Evolutionary conservation across 2,329 filamentous ascomycete species (phyloP).

Genomic region (Botrytis fabae): DNA sequence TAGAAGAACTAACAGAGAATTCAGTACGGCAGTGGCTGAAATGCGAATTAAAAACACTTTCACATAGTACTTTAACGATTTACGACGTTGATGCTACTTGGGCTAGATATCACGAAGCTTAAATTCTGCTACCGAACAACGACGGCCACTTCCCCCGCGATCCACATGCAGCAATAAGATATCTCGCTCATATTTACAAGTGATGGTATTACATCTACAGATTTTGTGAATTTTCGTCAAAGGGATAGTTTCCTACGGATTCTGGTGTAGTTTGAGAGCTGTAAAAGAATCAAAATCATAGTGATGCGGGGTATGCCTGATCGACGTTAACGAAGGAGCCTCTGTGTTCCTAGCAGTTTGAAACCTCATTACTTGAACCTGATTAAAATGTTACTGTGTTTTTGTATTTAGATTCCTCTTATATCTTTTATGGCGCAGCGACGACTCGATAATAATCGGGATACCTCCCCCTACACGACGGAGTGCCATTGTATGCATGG

Average conservation of each 20-base stretch:
- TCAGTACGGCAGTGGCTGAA: background rate
- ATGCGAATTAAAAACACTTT: background rate
- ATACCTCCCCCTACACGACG: no score
- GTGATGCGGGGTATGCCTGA: background rate
- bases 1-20: background rate
- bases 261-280: background rate
- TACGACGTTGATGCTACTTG: background rate
- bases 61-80: background rate
- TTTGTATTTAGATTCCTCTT: background rate
- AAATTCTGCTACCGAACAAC: background rate
- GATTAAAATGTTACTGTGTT: background rate
- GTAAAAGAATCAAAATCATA: background rate
- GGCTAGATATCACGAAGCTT: no score
- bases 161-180: background rate
- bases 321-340: background rate
- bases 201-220: background rate
- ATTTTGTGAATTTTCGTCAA: accelerated
- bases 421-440: background rate
- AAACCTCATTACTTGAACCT: background rate
- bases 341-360: background rate
- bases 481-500: background rate
- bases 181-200: background rate
- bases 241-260: background rate
- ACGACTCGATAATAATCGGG: background rate
- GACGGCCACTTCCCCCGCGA: background rate